Conservation (phyloP, 306 rosid genomes). For the Trifolium repens region DNA sequence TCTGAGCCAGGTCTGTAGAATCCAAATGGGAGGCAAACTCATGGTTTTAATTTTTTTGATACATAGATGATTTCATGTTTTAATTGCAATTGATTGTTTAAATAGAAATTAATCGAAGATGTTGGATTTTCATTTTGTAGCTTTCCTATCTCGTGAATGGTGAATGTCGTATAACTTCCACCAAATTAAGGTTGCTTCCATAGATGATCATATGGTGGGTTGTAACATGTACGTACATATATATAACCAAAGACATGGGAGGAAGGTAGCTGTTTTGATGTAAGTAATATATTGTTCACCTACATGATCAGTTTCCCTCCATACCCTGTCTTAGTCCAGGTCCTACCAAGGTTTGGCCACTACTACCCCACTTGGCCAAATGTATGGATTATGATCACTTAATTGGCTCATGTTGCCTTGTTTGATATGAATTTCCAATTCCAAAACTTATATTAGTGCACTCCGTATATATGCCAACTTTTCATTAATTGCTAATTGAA, state of each 20-base stretch:
- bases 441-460: neutral
- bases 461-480: neutral
- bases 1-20: too few species aligned
- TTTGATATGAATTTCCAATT: neutral
- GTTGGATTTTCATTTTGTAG: neutral
- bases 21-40: too few species aligned
- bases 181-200: constrained; percentile 23
- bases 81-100: too few species aligned
- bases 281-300: constrained; percentile 39
- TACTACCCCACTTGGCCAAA: constrained; percentile 9
- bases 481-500: constrained; percentile 4
- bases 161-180: neutral
- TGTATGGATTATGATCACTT: constrained; percentile 18
- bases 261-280: constrained; percentile 12
- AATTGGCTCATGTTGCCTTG: constrained; percentile 9
- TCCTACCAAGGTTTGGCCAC: constrained; percentile 13
- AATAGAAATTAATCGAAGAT: neutral
- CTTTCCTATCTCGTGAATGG: constrained; percentile 1
- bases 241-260: neutral
- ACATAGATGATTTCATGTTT: too few species aligned
- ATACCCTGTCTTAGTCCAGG: neutral
- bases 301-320: constrained; percentile 19
- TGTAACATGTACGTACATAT: neutral
- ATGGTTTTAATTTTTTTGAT: too few species aligned
- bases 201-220: constrained; percentile 10